Evolutionary conservation across 2,329 filamentous ascomycete genomes (phyloP).

Genomic region (Fusarium sp.): DNA sequence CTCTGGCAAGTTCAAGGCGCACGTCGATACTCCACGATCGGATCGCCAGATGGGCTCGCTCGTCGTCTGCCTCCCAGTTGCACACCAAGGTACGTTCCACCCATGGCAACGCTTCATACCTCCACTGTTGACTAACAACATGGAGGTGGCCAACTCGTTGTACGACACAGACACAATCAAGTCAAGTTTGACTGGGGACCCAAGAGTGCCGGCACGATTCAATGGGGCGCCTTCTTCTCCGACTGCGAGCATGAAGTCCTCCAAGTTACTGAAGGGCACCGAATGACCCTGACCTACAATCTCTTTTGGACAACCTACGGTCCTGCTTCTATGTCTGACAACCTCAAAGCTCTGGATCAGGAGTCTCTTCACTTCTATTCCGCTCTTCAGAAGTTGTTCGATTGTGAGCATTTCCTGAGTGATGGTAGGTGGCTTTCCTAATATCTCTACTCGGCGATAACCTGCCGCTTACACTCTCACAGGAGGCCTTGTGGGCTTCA

Average conservation of each 20-base stretch:
- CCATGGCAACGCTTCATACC: no score
- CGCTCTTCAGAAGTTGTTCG: constrained; percentile 15
- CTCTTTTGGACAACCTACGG: constrained; percentile 47
- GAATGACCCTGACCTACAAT: not conserved
- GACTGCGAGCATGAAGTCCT: not conserved
- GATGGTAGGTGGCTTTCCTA: not conserved
- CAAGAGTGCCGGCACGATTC: not conserved
- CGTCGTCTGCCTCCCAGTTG: not conserved
- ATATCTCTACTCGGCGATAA: not conserved
- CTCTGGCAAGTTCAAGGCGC: not conserved
- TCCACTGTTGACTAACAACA: no score
- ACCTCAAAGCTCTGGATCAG: constrained; percentile 15
- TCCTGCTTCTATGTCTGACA: constrained; percentile 30
- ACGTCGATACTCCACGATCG: not conserved
- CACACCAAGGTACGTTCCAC: not conserved
- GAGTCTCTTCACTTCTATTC: constrained; percentile 18
- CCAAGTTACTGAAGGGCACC: not conserved
- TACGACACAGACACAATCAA: not conserved
- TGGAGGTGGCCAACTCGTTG: not conserved
- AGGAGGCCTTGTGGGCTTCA: constrained; percentile 56
- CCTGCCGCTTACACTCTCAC: not conserved
- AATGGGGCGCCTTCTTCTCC: not conserved
- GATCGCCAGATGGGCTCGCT: not conserved
- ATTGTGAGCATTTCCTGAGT: not conserved
- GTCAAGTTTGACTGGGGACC: not conserved